Percentiles rank a stretch among this genome's conserved stretches.
Evolutionary conservation across 2,329 filamentous ascomycete species (phyloP).

Genomic region (Curvularia hawaiiensis): DNA sequence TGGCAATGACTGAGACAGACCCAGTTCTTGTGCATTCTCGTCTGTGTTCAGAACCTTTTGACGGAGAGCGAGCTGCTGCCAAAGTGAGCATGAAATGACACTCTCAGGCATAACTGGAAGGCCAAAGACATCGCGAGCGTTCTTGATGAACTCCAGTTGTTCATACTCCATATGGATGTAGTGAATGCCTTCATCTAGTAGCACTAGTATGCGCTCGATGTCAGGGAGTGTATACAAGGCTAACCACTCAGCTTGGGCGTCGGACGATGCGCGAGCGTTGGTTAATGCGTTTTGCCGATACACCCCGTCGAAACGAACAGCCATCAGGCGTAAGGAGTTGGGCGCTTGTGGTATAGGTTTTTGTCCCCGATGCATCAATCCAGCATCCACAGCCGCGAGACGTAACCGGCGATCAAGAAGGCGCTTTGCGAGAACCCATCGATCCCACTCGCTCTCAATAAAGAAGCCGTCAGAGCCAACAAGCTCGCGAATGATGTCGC

Average conservation of each 20-base stretch:
- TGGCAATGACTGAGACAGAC: constrained; percentile 53
- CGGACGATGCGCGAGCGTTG: constrained; percentile 45
- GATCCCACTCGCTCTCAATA: constrained; percentile 62
- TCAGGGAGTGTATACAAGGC: constrained; percentile 60
- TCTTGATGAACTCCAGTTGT: constrained; percentile 60
- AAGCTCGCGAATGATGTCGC: constrained; percentile 63
- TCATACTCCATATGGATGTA: constrained; percentile 65
- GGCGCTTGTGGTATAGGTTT: constrained; percentile 54
- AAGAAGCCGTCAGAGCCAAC: constrained; percentile 65
- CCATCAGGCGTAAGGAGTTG: constrained; percentile 54
- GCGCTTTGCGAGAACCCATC: constrained; percentile 61
- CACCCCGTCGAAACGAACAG: constrained; percentile 58
- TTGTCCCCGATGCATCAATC: constrained; percentile 53
- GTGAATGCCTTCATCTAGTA: constrained; percentile 64
- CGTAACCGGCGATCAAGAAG: constrained; percentile 59
- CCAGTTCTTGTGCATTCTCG: constrained; percentile 59
- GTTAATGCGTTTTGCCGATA: constrained; percentile 54
- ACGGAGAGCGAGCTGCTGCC: constrained; percentile 62
- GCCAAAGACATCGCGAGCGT: constrained; percentile 58
- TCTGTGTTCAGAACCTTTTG: constrained; percentile 60
- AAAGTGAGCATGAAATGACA: constrained; percentile 61
- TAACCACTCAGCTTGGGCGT: constrained; percentile 56
- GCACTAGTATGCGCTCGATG: constrained; percentile 59
- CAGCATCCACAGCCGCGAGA: constrained; percentile 54
- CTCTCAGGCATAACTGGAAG: constrained; percentile 61